Base-by-base conservation (phyloP, 495 filamentous ascomycete species). In the Amniculicola lignicola region DNA sequence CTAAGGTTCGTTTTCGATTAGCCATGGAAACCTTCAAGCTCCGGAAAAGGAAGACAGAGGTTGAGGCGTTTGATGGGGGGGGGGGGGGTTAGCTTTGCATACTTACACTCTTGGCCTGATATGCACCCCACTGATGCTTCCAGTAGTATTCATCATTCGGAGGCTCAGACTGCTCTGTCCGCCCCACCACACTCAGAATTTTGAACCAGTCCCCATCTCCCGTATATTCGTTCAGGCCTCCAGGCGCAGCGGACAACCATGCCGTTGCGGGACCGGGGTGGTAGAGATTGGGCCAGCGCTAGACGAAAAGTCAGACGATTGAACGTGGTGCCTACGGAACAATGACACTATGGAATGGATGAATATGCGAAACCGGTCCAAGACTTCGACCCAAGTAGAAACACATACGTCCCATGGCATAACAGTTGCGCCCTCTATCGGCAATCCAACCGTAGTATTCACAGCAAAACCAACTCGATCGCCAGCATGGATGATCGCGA, bases 191-290 rank as follows among this genome's bases (percentile, higher is more conserved):
- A 31, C 35, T 43, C 22, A 51, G 19, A 35, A 57, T 57, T 45
- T 57, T 57, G 23, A 57, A 37, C 54, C 54, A 57, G 19, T 42
- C 54, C n/a, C 45, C 54, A 18, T 57, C 36, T 3, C 54, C 54
- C 18, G 15, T 39, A 27, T 57, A 57, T n/a, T 28, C 25, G n/a
- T 28, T 22, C 25, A 53, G 36, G 14, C 14, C 12, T 6, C 50
- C 50, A 14, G 50, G 50, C 5, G 50, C 37, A 14, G 4, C 14
- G 23, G 50, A 53, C 12, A 53, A 39, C 50, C 50, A 53, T 53
- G 54, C 54, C 7, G 54, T 57, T 31, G 38, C 45, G 23, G 45
- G 38, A 18, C 44, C 46, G 24, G 54, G 54, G 23, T 51, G 44
- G 24, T 43, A 49, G 3, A 49, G 36, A 19, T 43, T 51, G 2